Evolutionary conservation across 306 rosid species (phyloP).

Genomic region (Casuarina cunninghamiana): DNA sequence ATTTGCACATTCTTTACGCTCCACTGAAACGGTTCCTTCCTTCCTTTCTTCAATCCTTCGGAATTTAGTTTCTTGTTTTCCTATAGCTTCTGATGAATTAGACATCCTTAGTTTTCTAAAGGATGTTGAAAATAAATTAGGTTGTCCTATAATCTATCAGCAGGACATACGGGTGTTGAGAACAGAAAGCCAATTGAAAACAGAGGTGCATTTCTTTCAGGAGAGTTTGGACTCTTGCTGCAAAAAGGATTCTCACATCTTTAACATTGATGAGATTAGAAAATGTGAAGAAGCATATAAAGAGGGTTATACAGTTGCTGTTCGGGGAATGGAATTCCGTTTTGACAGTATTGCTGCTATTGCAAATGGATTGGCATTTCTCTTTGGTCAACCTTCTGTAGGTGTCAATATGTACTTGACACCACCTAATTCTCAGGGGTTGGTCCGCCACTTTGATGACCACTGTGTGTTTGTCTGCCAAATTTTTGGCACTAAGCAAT

Average conservation of each 20-base stretch:
- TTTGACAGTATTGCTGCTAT: constrained; percentile 58
- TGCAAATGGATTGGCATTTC: constrained; percentile 65
- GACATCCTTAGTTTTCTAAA: constrained; percentile 57
- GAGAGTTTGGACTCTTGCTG: constrained; percentile 32
- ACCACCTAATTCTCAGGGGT: constrained; percentile 85
- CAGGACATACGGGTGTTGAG: constrained; percentile 78
- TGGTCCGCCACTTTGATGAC: constrained; percentile 80
- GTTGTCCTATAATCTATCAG: constrained; percentile 68
- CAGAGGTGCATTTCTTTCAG: constrained; percentile 67
- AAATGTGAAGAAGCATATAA: constrained; percentile 66
- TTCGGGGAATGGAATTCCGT: constrained; percentile 86
- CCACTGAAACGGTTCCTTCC: constrained; percentile 44
- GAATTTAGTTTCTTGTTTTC: constrained; percentile 67
- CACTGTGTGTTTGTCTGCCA: constrained; percentile 90
- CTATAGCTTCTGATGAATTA: constrained; percentile 76
- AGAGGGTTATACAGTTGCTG: constrained; percentile 76
- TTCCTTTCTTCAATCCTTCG: constrained; percentile 55
- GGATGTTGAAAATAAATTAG: constrained; percentile 60
- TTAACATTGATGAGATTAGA: constrained; percentile 40
- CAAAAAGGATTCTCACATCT: constrained; percentile 41
- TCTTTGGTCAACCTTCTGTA: constrained; percentile 85
- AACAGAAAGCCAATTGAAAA: constrained; percentile 48
- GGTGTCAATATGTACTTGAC: constrained; percentile 93
- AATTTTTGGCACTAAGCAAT: constrained; percentile 71
- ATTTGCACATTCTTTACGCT: constrained; percentile 39